phyloP scores from a whole-genome alignment of 331 rosid species.

The Prunus yedoensis region DNA sequence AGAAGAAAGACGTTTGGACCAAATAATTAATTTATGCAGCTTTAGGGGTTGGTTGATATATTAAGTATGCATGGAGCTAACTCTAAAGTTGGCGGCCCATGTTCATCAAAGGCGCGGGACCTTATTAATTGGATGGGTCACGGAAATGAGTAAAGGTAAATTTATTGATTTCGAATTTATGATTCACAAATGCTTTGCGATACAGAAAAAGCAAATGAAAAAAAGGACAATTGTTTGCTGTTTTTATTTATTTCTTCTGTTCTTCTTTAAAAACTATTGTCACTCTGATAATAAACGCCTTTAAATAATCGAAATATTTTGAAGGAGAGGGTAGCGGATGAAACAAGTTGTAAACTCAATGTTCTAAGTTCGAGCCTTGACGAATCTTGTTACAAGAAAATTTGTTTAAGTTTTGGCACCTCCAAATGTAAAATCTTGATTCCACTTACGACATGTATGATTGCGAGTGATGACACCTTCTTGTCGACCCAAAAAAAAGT shows the following conservation, averaged over 20 bases:
- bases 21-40: not conserved
- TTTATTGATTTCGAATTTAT: not conserved
- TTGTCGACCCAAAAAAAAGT: no score
- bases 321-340: no score
- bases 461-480: no score
- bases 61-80: not conserved
- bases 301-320: no score
- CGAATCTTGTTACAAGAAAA: no score
- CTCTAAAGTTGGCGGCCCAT: not conserved
- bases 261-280: not conserved
- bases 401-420: no score
- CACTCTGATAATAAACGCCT: not conserved
- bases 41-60: constrained; percentile 9
- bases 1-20: no score
- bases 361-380: not conserved
- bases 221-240: not conserved
- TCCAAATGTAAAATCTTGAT: no score
- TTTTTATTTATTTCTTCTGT: no score
- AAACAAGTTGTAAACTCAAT: not conserved
- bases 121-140: constrained; percentile 17
- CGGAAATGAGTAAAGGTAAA: not conserved
- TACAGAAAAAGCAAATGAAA: not conserved
- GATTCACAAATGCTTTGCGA: not conserved
- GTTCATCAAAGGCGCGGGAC: constrained; percentile 8
- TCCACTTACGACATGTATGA: no score